Evolutionary conservation across 768 basidiomycete species (phyloP).

Genomic region (Strobilomyces echinocephalus): DNA sequence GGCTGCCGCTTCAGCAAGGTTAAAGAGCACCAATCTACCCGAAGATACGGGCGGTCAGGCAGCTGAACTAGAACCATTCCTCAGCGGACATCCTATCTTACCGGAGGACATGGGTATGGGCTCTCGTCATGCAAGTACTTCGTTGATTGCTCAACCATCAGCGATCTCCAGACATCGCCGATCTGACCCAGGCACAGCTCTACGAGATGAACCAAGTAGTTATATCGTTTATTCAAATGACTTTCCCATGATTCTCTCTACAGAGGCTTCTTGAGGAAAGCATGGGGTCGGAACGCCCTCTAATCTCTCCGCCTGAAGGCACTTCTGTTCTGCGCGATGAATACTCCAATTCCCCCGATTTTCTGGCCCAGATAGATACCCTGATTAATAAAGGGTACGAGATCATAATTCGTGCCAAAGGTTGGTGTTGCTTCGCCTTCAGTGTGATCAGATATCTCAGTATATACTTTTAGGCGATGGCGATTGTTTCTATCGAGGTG

Average conservation of each 20-base stretch:
- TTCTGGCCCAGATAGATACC: constrained; percentile 73
- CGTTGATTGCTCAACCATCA: neutral
- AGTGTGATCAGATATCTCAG: constrained; percentile 1
- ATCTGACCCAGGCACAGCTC: constrained; percentile 32
- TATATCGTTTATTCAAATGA: neutral
- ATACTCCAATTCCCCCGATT: constrained; percentile 55
- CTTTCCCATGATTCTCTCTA: neutral
- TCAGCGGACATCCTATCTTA: constrained; percentile 27
- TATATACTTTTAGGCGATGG: constrained; percentile 60
- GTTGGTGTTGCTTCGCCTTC: constrained; percentile 34
- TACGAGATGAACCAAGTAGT: constrained; percentile 40
- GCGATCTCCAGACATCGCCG: constrained; percentile 27
- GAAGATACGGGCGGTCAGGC: constrained; percentile 7
- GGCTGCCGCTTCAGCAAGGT: constrained; percentile 14
- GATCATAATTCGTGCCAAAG: constrained; percentile 65
- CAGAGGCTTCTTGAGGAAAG: constrained; percentile 41
- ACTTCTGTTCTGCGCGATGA: constrained; percentile 57
- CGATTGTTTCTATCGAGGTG: constrained; percentile 90
- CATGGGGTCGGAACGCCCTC: constrained; percentile 38
- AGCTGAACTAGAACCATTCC: constrained; percentile 16
- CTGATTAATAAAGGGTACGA: constrained; percentile 59
- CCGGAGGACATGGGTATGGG: constrained; percentile 29
- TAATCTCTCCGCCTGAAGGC: constrained; percentile 51
- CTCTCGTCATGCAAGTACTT: neutral
- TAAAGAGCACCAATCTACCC: constrained; percentile 26